Evolutionary conservation across 371 early-diverging fungal genomes (phyloP).

Genomic region (Phascolomyces articulosus): DNA sequence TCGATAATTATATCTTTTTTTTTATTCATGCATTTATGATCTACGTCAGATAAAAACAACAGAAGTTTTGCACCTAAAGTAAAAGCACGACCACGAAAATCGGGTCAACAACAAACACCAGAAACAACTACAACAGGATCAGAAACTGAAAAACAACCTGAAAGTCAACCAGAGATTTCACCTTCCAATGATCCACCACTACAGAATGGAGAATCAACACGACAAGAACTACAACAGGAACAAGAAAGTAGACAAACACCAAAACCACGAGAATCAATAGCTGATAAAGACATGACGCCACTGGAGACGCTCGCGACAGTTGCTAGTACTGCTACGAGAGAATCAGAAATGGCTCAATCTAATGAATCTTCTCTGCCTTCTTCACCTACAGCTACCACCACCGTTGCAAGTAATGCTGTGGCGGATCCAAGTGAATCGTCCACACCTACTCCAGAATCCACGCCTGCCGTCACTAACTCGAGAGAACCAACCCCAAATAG

Average conservation of each 20-base stretch:
- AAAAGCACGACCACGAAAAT: conserved; percentile 11
- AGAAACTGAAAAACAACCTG: neutral
- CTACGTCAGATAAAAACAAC: conserved; percentile 25
- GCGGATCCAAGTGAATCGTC: too few species aligned
- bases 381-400: too few species aligned
- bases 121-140: neutral
- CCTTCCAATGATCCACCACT: neutral
- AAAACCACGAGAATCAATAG: neutral
- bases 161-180: neutral
- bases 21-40: neutral
- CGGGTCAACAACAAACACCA: conserved; percentile 7
- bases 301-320: neutral
- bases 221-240: neutral
- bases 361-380: neutral
- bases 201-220: neutral
- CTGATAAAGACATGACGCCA: neutral
- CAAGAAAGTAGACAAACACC: neutral
- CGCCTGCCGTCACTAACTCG: too few species aligned
- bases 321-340: neutral
- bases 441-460: too few species aligned
- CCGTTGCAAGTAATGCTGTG: too few species aligned
- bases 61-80: conserved; percentile 35
- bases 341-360: neutral
- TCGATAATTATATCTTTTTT: neutral
- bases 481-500: too few species aligned